These are phyloP conservation scores for Arthrobotrys megalospora DNA, from an alignment of 2,329 filamentous ascomycete species.

Conservation along the genomic window DNA sequence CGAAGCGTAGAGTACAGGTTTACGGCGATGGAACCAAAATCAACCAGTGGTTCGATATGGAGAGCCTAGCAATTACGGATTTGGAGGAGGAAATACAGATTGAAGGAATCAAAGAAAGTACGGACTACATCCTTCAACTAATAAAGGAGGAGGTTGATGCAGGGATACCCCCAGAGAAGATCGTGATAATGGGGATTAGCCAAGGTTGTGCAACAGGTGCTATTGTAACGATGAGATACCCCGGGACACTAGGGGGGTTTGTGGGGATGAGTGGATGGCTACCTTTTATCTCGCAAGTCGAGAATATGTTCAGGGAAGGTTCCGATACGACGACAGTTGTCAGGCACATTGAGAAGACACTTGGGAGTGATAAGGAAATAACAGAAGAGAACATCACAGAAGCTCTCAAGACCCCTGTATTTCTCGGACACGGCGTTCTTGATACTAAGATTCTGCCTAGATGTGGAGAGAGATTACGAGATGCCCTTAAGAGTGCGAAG, in stretches of 20 bases:
- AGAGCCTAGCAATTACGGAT: conserved; percentile 34
- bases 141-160: conserved; percentile 34
- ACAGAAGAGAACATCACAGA: not conserved
- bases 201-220: conserved; percentile 37
- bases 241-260: conserved; percentile 23
- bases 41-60: conserved; percentile 52
- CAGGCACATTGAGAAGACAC: conserved; percentile 18
- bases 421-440: conserved; percentile 33
- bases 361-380: conserved; percentile 1
- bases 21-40: not conserved
- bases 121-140: conserved; percentile 36
- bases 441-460: conserved; percentile 22
- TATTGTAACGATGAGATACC: conserved; percentile 30
- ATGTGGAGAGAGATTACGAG: conserved; percentile 27
- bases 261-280: conserved; percentile 48
- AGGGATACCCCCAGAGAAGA: conserved; percentile 33
- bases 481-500: not conserved
- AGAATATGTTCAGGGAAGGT: conserved; percentile 12
- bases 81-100: conserved; percentile 16
- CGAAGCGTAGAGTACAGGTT: conserved; percentile 9
- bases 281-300: conserved; percentile 34
- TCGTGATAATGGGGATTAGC: conserved; percentile 45
- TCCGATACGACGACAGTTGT: conserved; percentile 3
- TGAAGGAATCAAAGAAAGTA: conserved; percentile 41
- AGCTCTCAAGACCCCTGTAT: conserved; percentile 26